These are phyloP conservation scores for Trypanosoma avium DNA, from an alignment of 208 protist species.

Conservation along the genomic window DNA sequence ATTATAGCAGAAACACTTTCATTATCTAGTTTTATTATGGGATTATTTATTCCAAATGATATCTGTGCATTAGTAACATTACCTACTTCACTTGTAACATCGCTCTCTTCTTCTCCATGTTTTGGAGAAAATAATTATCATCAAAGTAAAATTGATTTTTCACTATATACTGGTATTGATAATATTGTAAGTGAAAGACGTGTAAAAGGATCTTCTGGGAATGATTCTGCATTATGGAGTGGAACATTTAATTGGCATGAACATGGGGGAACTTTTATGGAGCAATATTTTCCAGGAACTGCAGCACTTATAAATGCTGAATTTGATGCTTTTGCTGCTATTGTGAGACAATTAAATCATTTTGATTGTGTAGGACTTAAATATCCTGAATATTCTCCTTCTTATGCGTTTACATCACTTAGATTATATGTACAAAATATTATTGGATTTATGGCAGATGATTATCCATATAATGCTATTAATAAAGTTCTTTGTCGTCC, in stretches of 20 bases:
- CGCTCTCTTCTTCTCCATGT: slow-evolving; percentile 29
- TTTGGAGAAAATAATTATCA: slow-evolving; percentile 17
- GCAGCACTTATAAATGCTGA: slow-evolving; percentile 70
- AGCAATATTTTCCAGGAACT: slow-evolving; percentile 86
- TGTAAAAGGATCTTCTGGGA: slow-evolving; percentile 42
- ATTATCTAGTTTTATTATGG: slow-evolving; percentile 74
- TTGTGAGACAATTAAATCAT: slow-evolving; percentile 54
- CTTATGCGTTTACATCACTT: slow-evolving; percentile 71
- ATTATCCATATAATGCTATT: slow-evolving; percentile 85
- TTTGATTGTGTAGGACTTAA: slow-evolving; percentile 69
- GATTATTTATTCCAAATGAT: slow-evolving; percentile 72
- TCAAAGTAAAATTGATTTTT: slow-evolving; percentile 27
- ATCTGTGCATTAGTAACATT: slow-evolving; percentile 64
- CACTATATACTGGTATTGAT: slow-evolving; percentile 57
- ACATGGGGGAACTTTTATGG: slow-evolving; percentile 66
- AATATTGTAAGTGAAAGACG: slow-evolving; percentile 72
- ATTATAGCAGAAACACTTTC: slow-evolving; percentile 74
- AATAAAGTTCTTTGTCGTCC: slow-evolving; percentile 79
- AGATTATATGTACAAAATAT: slow-evolving; percentile 83
- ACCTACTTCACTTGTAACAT: slow-evolving; percentile 21
- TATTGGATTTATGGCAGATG: slow-evolving; percentile 77
- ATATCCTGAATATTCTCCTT: slow-evolving; percentile 45
- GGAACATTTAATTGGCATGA: slow-evolving; percentile 78
- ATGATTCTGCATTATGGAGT: slow-evolving; percentile 47
- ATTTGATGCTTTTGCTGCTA: slow-evolving; percentile 58